Evolutionary conservation across 768 basidiomycete species (phyloP).

Genomic region (Boletus huronensis): DNA sequence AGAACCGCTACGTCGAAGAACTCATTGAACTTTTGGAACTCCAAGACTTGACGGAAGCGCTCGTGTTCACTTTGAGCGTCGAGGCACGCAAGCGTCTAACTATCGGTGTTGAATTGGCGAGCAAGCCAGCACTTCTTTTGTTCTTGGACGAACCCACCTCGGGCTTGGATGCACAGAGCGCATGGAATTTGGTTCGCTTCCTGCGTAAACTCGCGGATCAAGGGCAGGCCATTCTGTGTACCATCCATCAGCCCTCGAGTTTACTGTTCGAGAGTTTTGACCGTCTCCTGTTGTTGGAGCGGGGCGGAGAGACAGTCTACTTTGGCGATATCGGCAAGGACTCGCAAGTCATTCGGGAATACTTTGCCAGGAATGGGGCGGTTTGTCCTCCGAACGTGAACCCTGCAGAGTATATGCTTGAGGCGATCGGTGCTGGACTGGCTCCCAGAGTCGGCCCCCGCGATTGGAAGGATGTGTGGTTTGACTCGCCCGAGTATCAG

Average conservation of each 20-base stretch:
- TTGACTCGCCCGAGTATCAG: constrained; percentile 59
- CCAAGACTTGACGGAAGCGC: constrained; percentile 78
- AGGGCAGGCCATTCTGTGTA: constrained; percentile 88
- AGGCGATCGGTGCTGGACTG: constrained; percentile 84
- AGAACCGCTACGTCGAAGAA: constrained; percentile 76
- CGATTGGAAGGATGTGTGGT: constrained; percentile 88
- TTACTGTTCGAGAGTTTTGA: constrained; percentile 87
- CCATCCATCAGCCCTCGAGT: constrained; percentile 85
- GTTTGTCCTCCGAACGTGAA: constrained; percentile 74
- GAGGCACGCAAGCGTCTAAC: constrained; percentile 83
- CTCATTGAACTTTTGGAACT: constrained; percentile 82
- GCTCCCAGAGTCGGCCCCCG: constrained; percentile 66
- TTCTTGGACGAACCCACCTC: constrained; percentile 48
- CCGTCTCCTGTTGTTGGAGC: constrained; percentile 60
- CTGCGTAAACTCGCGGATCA: constrained; percentile 77
- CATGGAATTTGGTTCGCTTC: constrained; percentile 82
- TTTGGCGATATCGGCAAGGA: constrained; percentile 85
- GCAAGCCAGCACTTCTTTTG: constrained; percentile 44
- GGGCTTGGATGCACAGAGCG: constrained; percentile 60
- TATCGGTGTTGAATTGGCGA: constrained; percentile 88
- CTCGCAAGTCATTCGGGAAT: constrained; percentile 62
- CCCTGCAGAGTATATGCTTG: constrained; percentile 76
- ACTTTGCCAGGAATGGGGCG: constrained; percentile 73
- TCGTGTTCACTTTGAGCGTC: constrained; percentile 65
- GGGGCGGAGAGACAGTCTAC: constrained; percentile 90